Evolutionary conservation across 2,329 filamentous ascomycete genomes (phyloP).

Genomic region (Verticillium nonalfalfae): DNA sequence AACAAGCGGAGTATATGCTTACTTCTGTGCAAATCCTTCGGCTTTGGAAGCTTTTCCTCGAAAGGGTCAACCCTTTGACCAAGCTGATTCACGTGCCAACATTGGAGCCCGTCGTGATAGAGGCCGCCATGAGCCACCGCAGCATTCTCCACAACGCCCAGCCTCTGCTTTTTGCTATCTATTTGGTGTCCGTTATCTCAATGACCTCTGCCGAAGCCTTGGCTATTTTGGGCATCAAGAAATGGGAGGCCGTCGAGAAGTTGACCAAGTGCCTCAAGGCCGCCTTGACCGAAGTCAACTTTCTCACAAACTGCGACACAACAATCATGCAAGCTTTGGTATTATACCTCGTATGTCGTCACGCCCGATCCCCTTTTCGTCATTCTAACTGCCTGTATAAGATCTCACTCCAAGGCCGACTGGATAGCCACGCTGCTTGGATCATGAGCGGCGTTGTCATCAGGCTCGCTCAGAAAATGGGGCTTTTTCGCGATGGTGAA

Average conservation of each 20-base stretch:
- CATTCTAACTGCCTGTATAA: conserved; percentile 14
- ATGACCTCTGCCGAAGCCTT: conserved; percentile 43
- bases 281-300: conserved; percentile 44
- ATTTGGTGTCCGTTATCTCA: conserved; percentile 10
- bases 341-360: conserved; percentile 42
- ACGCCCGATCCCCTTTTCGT: too few relatives aligned
- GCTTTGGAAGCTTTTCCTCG: conserved; percentile 69
- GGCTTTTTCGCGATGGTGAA: conserved; percentile 57
- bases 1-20: too few relatives aligned
- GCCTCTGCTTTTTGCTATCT: conserved; percentile 13
- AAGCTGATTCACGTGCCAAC: conserved; percentile 69
- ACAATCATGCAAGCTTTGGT: conserved; percentile 54
- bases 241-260: conserved; percentile 41
- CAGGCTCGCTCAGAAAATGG: conserved; percentile 61
- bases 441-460: conserved; percentile 54
- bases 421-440: conserved; percentile 54
- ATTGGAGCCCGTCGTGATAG: conserved; percentile 57
- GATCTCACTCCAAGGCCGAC: conserved; percentile 50
- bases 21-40: conserved; percentile 48
- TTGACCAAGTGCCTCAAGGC: conserved; percentile 46
- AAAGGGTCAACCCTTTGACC: conserved; percentile 67
- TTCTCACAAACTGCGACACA: conserved; percentile 53
- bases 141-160: conserved; percentile 37
- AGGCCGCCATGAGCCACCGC: conserved; percentile 51
- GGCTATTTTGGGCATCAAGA: conserved; percentile 39